Evolutionary conservation across 352 stramenopile genomes (phyloP).

Genomic region (Globisporangium heterothallicum): DNA sequence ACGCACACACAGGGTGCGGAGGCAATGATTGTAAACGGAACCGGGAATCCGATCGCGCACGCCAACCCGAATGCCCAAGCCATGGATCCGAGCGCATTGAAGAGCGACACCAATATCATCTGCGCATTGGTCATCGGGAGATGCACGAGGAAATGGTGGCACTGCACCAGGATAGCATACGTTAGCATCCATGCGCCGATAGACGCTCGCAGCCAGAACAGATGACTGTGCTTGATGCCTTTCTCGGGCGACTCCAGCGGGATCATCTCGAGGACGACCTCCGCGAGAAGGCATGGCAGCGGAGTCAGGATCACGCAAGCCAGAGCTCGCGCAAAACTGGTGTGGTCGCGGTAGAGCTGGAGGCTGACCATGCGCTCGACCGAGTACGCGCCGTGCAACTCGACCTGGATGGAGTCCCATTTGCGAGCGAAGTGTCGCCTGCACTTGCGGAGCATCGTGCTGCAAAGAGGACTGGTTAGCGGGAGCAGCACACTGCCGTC

Average conservation of each 20-base stretch:
- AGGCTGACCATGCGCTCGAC: slow-evolving; percentile 5
- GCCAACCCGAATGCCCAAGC: not conserved
- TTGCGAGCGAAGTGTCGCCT: not conserved
- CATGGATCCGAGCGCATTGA: not conserved
- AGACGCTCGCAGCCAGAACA: slow-evolving; percentile 1
- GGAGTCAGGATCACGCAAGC: not conserved
- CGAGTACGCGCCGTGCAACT: slow-evolving; percentile 5
- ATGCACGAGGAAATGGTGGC: not conserved
- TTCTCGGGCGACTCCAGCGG: not conserved
- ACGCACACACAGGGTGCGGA: not conserved
- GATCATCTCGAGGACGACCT: not conserved
- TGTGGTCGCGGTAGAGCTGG: not conserved
- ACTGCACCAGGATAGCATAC: not conserved
- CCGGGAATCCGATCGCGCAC: not conserved
- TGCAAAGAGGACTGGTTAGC: too few relatives aligned
- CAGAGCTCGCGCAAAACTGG: not conserved
- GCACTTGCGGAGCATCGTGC: not conserved
- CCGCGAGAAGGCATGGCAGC: not conserved
- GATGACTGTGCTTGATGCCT: not conserved
- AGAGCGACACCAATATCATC: not conserved
- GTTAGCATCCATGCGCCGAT: not conserved
- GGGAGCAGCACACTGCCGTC: too few relatives aligned
- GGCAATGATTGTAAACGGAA: not conserved
- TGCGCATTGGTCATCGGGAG: not conserved
- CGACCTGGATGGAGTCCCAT: slow-evolving; percentile 4